These are phyloP conservation scores for Lachnellula arida DNA, from an alignment of 2,329 filamentous ascomycete species.

Conservation along the genomic window DNA sequence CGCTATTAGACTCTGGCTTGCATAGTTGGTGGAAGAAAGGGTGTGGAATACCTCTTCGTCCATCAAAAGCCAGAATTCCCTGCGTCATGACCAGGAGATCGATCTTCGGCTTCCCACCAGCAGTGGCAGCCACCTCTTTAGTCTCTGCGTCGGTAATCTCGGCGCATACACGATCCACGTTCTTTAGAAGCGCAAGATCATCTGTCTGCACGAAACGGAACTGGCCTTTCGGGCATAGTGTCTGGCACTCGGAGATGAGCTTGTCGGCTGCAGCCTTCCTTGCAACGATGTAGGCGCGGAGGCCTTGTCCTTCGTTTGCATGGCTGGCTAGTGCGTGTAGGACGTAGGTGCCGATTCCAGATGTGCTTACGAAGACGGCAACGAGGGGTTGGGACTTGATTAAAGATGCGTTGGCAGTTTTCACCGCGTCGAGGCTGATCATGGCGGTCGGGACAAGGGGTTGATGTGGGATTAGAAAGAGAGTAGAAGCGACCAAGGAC, in stretches of 20 bases:
- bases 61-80: conserved; percentile 14
- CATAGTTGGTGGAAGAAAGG: no score
- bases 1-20: not conserved
- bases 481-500: no score
- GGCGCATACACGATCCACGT: conserved; percentile 29
- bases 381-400: conserved; percentile 6
- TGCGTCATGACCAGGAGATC: conserved; percentile 34
- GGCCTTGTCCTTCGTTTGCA: conserved; percentile 9
- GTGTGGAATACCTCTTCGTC: no score
- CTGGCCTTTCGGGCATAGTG: conserved; percentile 29
- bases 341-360: conserved; percentile 3
- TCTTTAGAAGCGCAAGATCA: conserved; percentile 32
- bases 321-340: conserved; percentile 6
- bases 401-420: conserved; percentile 1
- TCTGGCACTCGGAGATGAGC: conserved; percentile 27
- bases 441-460: not conserved
- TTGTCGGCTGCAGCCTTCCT: conserved; percentile 26
- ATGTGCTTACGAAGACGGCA: conserved; percentile 11
- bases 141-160: conserved; percentile 28
- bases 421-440: conserved; percentile 3
- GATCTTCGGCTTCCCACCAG: conserved; percentile 20
- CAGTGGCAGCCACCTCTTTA: not conserved
- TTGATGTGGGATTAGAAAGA: no score
- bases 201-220: conserved; percentile 31
- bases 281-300: conserved; percentile 34